Evolutionary conservation across 495 filamentous ascomycete genomes (phyloP).

Genomic region (Cercophora samala): DNA sequence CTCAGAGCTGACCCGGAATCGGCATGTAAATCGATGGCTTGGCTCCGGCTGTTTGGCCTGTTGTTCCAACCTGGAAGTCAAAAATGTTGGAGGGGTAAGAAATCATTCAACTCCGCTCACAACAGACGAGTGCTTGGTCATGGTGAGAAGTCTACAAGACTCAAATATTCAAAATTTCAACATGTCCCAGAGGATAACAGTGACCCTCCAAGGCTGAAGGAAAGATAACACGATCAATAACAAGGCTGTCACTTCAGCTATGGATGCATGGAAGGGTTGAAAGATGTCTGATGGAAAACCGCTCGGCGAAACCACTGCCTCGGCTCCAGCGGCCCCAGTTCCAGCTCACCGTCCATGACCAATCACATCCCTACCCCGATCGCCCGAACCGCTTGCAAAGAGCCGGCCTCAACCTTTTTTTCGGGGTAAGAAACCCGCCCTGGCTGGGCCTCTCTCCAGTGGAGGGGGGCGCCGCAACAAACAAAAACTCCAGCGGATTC

Average conservation of each 20-base stretch:
- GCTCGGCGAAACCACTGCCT: slow-evolving; percentile 8
- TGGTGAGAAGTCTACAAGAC: background rate
- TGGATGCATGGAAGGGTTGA: background rate
- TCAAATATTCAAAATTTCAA: background rate
- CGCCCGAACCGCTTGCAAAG: background rate
- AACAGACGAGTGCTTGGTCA: too few relatives aligned
- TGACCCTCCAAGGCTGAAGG: background rate
- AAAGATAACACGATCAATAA: background rate
- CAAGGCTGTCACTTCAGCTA: background rate
- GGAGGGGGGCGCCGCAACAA: slow-evolving; percentile 5
- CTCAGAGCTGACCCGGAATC: background rate
- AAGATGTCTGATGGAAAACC: background rate
- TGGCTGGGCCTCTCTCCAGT: background rate
- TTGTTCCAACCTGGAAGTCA: background rate
- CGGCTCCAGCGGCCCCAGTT: slow-evolving; percentile 4
- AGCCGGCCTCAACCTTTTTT: slow-evolving; percentile 13
- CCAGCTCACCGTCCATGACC: slow-evolving; percentile 1
- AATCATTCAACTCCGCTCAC: background rate
- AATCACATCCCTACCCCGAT: slow-evolving; percentile 4
- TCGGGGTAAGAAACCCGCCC: slow-evolving; percentile 11
- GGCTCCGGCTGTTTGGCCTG: background rate
- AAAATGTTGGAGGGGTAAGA: background rate
- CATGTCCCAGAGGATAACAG: too few relatives aligned
- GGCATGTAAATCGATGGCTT: background rate
- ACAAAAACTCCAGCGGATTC: slow-evolving; percentile 36